These are phyloP conservation scores for Rosellinia necatrix DNA, from an alignment of 2,329 filamentous ascomycete species.

Conservation along the genomic window DNA sequence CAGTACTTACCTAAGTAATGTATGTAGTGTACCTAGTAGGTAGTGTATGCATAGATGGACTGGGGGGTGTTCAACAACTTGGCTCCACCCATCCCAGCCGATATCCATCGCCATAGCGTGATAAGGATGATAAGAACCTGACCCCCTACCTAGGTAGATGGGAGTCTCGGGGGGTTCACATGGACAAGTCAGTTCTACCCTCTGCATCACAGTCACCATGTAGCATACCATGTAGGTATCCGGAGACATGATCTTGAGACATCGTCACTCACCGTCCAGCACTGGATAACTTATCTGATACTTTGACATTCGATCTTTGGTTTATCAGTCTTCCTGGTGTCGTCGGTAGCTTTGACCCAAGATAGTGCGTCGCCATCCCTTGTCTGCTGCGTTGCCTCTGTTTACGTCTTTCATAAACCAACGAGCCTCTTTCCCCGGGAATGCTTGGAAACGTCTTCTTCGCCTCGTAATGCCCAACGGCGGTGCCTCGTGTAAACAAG, in stretches of 20 bases:
- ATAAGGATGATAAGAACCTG: conserved; percentile 22
- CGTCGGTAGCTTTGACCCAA: no score
- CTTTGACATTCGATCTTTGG: background rate
- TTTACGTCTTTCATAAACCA: conserved; percentile 4
- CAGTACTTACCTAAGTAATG: background rate
- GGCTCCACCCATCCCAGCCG: conserved; percentile 14
- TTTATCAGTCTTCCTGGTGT: no score
- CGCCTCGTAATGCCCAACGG: no score
- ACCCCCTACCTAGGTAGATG: background rate
- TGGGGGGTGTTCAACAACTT: no score
- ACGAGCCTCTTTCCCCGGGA: no score
- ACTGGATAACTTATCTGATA: no score
- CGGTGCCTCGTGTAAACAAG: no score
- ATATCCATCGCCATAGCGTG: conserved; percentile 10
- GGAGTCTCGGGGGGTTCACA: conserved; percentile 31
- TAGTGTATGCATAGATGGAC: background rate
- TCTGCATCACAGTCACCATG: no score
- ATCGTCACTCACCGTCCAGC: conserved; percentile 14
- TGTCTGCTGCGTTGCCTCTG: conserved; percentile 14
- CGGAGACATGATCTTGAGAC: conserved; percentile 33
- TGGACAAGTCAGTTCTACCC: conserved; percentile 37
- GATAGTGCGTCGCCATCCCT: conserved; percentile 11
- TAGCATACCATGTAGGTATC: no score
- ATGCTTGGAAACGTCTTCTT: no score
- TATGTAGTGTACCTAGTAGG: no score